phyloP scores from a whole-genome alignment of 805 yeast genomes.

The Kuraishia borneana region DNA sequence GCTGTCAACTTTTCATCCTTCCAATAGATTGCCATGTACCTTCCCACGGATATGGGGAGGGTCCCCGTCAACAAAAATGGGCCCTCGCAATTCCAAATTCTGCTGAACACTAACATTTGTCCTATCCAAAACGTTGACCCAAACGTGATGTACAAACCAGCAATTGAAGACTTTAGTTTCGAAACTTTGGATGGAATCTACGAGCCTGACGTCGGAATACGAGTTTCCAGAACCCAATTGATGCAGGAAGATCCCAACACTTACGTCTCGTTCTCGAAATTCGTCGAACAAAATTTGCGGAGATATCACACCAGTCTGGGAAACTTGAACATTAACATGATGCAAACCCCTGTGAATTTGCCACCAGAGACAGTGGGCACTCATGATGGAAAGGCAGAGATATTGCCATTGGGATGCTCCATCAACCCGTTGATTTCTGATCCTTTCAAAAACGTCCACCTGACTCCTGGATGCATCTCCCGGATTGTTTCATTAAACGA shows the following conservation, averaged over 20 bases:
- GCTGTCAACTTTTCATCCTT: not conserved
- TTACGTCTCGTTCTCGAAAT: conserved; percentile 40
- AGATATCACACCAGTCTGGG: conserved; percentile 23
- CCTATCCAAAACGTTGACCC: conserved; percentile 24
- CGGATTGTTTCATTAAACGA: conserved; percentile 10
- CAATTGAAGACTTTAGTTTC: conserved; percentile 19
- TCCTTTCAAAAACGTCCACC: conserved; percentile 37
- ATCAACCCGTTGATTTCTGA: conserved; percentile 43
- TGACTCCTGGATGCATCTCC: conserved; percentile 42
- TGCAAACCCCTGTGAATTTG: conserved; percentile 25
- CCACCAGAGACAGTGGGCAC: conserved; percentile 20
- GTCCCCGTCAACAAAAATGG: conserved; percentile 13
- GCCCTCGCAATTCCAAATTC: conserved; percentile 14
- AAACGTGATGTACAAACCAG: conserved; percentile 16
- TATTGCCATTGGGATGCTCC: conserved; percentile 36
- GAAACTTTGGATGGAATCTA: conserved; percentile 19
- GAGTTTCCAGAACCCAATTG: conserved; percentile 24
- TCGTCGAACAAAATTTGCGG: conserved; percentile 30
- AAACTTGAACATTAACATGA: conserved; percentile 22
- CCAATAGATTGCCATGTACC: conserved; percentile 12
- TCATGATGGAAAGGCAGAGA: conserved; percentile 20
- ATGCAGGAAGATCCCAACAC: conserved; percentile 33
- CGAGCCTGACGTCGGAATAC: conserved; percentile 18
- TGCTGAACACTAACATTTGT: conserved; percentile 16
- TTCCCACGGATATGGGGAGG: conserved; percentile 18